A percentile compares a stretch with the other conserved stretches of the same genome.
Evolutionary conservation across 495 filamentous ascomycete genomes (phyloP).

Genomic region (Diplogelasinospora grovesii): DNA sequence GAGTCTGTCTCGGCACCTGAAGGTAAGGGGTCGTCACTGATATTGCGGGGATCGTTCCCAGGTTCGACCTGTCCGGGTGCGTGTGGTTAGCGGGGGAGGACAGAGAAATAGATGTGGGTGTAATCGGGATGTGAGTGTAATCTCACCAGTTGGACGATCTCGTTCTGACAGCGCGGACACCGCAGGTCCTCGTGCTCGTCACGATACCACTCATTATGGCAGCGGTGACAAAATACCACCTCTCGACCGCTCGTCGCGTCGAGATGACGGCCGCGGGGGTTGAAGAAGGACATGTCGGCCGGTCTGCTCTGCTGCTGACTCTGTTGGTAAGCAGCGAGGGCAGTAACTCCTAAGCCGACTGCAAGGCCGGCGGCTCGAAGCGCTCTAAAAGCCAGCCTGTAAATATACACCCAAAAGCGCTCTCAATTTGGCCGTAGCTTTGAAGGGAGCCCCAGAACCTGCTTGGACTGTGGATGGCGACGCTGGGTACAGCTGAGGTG

Average conservation of each 20-base stretch:
- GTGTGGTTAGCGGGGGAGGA: slow-evolving; percentile 16
- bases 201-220: slow-evolving; percentile 70
- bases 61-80: slow-evolving; percentile 33
- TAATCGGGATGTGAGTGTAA: no score
- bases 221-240: slow-evolving; percentile 76
- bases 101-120: background rate
- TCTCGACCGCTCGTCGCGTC: slow-evolving; percentile 47
- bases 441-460: no score
- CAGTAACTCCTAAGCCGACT: slow-evolving; percentile 43
- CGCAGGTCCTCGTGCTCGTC: slow-evolving; percentile 53
- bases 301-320: slow-evolving; percentile 27
- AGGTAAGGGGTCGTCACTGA: slow-evolving; percentile 22
- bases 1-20: slow-evolving; percentile 32
- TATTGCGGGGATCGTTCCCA: slow-evolving; percentile 35
- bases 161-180: slow-evolving; percentile 73
- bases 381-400: slow-evolving; percentile 43
- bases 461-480: no score
- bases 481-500: no score
- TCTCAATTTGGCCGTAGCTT: no score
- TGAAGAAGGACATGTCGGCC: slow-evolving; percentile 31
- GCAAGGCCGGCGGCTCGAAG: slow-evolving; percentile 41
- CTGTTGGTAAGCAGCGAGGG: slow-evolving; percentile 39
- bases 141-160: slow-evolving; percentile 80
- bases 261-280: slow-evolving; percentile 19
- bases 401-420: no score